Conservation (phyloP, 2,329 filamentous ascomycete species). For the Stagonosporopsis tanaceti region DNA sequence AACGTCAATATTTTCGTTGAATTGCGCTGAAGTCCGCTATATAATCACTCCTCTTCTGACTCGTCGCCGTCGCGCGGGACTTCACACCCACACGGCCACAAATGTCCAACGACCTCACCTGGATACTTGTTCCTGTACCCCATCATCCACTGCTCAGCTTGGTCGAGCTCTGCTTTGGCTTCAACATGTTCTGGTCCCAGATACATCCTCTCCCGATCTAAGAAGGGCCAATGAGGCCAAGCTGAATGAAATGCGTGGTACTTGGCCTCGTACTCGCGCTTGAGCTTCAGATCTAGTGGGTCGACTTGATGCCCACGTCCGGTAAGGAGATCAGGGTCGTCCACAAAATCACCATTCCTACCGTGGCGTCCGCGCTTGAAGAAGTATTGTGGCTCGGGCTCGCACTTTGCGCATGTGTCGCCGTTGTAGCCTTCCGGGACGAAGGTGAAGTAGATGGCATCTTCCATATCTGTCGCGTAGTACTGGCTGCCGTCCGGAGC, state of each 20-base stretch:
- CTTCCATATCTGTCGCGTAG: background rate
- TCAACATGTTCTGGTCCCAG: background rate
- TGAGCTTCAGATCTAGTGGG: conserved; percentile 16
- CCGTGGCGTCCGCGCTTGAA: conserved; percentile 37
- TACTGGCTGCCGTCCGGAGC: background rate
- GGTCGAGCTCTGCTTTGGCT: background rate
- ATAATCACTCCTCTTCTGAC: conserved; percentile 22
- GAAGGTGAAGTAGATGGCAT: background rate
- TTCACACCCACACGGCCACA: conserved; percentile 41
- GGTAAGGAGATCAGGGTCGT: conserved; percentile 26
- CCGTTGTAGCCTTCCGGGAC: background rate
- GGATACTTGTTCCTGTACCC: conserved; percentile 30
- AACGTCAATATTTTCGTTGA: background rate
- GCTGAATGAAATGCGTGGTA: background rate
- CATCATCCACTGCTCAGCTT: conserved; percentile 23
- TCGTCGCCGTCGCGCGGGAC: conserved; percentile 18
- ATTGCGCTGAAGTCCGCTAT: background rate
- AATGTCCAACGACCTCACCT: conserved; percentile 18
- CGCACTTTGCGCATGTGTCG: background rate
- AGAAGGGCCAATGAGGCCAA: background rate
- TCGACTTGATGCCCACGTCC: conserved; percentile 35
- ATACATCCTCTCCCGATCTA: background rate
- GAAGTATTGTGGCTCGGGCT: conserved; percentile 8
- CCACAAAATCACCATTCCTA: conserved; percentile 24
- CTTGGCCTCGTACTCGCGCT: conserved; percentile 8